phyloP scores from a whole-genome alignment of 2,329 filamentous ascomycete species.

The Lachnellula occidentalis region DNA sequence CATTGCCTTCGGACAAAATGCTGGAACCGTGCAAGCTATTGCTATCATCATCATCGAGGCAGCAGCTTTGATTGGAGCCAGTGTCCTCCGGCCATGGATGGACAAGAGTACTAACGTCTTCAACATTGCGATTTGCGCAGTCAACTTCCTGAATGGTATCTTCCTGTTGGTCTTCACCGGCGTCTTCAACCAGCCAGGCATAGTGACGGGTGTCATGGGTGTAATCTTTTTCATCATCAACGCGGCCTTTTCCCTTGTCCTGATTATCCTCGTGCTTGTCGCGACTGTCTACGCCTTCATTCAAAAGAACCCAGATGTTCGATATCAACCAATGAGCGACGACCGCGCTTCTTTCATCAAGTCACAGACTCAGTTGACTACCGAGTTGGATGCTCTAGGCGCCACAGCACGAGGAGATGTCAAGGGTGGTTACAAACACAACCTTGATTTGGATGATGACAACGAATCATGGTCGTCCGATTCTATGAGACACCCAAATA shows the following conservation, averaged over 20 bases:
- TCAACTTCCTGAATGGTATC: constrained; percentile 88
- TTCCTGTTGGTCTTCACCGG: constrained; percentile 85
- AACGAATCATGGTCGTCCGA: constrained; percentile 61
- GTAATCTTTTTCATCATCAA: constrained; percentile 87
- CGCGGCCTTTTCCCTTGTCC: constrained; percentile 73
- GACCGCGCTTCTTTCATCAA: constrained; percentile 97
- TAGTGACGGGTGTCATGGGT: constrained; percentile 84
- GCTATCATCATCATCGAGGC: constrained; percentile 80
- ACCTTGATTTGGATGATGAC: constrained; percentile 66
- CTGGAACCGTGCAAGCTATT: constrained; percentile 69
- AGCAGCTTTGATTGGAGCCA: constrained; percentile 67
- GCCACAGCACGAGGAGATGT: constrained; percentile 79
- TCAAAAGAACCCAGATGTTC: constrained; percentile 88
- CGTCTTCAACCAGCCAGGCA: constrained; percentile 74
- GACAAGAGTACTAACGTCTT: constrained; percentile 97
- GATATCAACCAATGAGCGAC: constrained; percentile 95
- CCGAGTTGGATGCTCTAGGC: constrained; percentile 84
- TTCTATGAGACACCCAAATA: constrained; percentile 43
- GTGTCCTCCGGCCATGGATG: constrained; percentile 90
- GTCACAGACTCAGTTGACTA: constrained; percentile 81
- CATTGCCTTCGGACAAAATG: constrained; percentile 71
- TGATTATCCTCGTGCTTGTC: constrained; percentile 76
- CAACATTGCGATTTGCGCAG: constrained; percentile 84
- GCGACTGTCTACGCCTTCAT: constrained; percentile 74
- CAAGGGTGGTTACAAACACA: constrained; percentile 53